phyloP scores from a whole-genome alignment of 2,329 filamentous ascomycete species.

The Tympanopsis confertula region DNA sequence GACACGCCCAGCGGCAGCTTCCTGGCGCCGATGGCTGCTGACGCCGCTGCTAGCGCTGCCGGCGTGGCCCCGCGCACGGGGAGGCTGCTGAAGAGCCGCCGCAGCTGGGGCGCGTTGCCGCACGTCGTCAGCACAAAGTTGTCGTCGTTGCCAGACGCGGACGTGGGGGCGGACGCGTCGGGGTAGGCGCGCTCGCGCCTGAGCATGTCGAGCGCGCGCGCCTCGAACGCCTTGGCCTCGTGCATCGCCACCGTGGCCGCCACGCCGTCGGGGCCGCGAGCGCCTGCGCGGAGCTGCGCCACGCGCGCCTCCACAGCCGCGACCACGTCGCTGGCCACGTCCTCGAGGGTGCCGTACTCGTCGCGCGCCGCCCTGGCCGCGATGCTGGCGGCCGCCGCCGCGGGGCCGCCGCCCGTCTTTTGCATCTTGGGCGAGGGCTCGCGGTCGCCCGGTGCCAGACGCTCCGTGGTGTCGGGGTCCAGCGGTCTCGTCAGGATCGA shows the following conservation, averaged over 20 bases:
- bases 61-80: neutral
- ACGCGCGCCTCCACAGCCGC: neutral
- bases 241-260: neutral
- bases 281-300: neutral
- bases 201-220: neutral
- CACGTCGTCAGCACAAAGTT: neutral
- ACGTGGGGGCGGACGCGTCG: no score
- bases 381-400: neutral
- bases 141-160: neutral
- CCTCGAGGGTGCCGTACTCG: neutral
- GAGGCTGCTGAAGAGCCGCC: neutral
- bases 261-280: neutral
- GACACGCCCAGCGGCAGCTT: neutral
- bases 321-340: neutral
- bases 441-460: neutral
- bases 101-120: neutral
- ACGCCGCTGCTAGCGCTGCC: neutral
- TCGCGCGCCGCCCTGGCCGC: neutral
- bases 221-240: neutral
- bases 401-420: neutral
- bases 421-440: neutral
- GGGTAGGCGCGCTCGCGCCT: neutral
- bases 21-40: neutral
- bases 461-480: neutral
- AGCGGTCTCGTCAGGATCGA: neutral